Evolutionary conservation across 345 rosid genomes (phyloP).

Genomic region (Durio zibethinus): DNA sequence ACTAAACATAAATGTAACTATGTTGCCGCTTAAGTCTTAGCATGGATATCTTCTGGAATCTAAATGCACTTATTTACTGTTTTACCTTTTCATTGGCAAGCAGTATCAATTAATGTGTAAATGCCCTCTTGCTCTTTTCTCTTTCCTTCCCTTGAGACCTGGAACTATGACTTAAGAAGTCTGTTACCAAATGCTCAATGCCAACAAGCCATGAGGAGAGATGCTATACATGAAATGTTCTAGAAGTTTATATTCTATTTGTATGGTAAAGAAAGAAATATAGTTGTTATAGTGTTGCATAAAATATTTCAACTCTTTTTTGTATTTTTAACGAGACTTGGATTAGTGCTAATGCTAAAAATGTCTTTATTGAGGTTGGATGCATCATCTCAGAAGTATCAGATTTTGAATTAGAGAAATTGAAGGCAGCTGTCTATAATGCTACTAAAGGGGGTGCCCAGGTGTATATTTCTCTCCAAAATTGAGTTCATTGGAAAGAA

Average conservation of each 20-base stretch:
- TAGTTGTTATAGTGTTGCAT: background rate
- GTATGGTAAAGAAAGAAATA: background rate
- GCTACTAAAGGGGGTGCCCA: slow-evolving; percentile 35
- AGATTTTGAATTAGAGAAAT: slow-evolving; percentile 45
- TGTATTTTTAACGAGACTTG: background rate
- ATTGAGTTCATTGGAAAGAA: background rate
- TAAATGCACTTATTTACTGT: background rate
- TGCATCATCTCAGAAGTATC: slow-evolving; percentile 49
- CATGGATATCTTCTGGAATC: background rate
- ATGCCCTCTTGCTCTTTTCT: background rate
- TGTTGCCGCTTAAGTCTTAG: background rate
- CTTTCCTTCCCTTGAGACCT: background rate
- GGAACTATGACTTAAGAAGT: background rate
- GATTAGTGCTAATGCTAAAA: slow-evolving; percentile 4
- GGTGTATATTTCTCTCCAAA: slow-evolving; percentile 34
- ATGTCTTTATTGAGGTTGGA: slow-evolving; percentile 48
- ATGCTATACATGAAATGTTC: background rate
- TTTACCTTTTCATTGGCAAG: background rate
- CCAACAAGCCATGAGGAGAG: background rate
- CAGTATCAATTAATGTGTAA: background rate
- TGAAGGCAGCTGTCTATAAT: slow-evolving; percentile 39
- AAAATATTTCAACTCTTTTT: background rate
- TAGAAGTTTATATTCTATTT: background rate
- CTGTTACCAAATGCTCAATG: background rate
- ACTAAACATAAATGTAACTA: background rate